Percentiles rank a stretch among this genome's conserved stretches.
These are phyloP conservation scores for Evernia prunastri DNA, from an alignment of 495 filamentous ascomycete genomes.

Conservation along the genomic window DNA sequence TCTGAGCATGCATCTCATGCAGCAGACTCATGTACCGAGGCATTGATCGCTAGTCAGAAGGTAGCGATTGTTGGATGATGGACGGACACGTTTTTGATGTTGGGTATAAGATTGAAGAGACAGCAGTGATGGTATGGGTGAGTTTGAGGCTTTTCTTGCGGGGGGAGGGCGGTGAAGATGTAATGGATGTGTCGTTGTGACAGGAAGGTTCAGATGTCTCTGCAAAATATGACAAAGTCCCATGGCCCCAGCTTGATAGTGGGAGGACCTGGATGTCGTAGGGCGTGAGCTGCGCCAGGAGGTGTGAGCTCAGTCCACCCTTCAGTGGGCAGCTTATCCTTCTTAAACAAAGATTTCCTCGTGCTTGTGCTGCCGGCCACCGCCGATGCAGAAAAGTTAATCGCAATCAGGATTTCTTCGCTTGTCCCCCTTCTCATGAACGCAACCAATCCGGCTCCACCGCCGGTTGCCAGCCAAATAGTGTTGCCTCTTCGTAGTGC, in stretches of 20 bases:
- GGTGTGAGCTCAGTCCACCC: constrained; percentile 1
- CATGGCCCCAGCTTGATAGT: not conserved
- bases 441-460: not conserved
- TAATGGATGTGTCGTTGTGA: not conserved
- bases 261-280: not conserved
- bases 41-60: too few relatives aligned
- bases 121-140: not conserved
- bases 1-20: too few relatives aligned
- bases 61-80: not conserved
- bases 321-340: not conserved
- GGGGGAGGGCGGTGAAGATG: not conserved
- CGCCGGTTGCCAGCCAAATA: not conserved
- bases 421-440: not conserved
- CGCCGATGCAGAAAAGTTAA: constrained; percentile 4
- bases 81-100: not conserved
- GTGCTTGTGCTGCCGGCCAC: not conserved
- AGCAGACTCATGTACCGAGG: too few relatives aligned
- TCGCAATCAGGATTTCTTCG: not conserved
- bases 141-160: not conserved
- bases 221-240: not conserved
- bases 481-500: not conserved
- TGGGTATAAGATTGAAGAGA: not conserved
- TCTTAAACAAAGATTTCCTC: constrained; percentile 1
- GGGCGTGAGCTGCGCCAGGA: not conserved
- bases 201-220: not conserved